Evolutionary conservation across 2,329 filamentous ascomycete genomes (phyloP), one percentile per base, ranked within the genome.

Genomic region (Pseudogymnoascus sp.): DNA sequence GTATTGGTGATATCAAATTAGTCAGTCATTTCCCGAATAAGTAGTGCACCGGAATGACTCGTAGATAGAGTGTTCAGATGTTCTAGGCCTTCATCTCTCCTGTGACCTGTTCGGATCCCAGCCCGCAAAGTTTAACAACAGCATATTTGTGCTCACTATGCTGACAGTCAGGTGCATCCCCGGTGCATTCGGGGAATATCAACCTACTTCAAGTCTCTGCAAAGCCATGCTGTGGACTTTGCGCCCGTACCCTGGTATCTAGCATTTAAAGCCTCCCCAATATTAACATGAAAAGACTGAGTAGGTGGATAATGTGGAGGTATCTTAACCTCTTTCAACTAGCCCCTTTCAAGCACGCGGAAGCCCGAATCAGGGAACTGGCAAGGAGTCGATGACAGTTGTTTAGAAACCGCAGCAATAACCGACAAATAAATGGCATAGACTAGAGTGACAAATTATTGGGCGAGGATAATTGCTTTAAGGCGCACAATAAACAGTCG

Each of bases 61-160:
- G 46, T 56, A 1, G 70, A 63, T 10, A 56, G 64, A 60, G 26
- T 59, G 17, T 72, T 70, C 2, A 80, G 75, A 19, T 71, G 73
- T 74, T 73, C 56, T 80, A 80, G n/a, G 79, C 78, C 3, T 70
- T 67, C 9, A 79, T 66, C 67, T 81, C 78, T 40, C n/a, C 17
- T 40, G 15, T 77, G 63, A 63, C 67, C 38, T 60, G 4, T 46
- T 60, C 63, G 64, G 13, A 63, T 11, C 35, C 63, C 60, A 23
- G 37, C 19, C 63, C 44, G 61, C 44, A 61, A 26, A 67, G 4
- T 63, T 67, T 67, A 62, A 68, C 63, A 5, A 62, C 63, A 21
- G 66, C 56, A 64, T 59, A 65, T 62, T 61, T 63, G 50, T 65
- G 64, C 50, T 66, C 62, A n/a, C 65, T 67, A 62, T 62, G 63